phyloP scores from a whole-genome alignment of 2,329 filamentous ascomycete species.

The Aspergillus fijiensis region DNA sequence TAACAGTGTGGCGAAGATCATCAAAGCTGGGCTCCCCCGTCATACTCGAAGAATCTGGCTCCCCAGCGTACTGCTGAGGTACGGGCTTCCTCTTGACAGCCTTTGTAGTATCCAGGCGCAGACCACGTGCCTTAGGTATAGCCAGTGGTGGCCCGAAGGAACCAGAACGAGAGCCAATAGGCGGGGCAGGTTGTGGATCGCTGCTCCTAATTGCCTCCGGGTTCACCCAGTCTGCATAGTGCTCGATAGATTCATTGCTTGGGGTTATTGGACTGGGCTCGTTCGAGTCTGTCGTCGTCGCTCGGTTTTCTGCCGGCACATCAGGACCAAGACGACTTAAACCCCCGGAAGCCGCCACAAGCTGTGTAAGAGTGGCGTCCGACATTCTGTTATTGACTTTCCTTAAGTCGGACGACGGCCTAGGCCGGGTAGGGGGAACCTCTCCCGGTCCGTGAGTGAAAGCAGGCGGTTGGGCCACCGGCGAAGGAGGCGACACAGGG shows the following conservation, averaged over 20 bases:
- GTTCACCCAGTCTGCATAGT: slow-evolving; percentile 6
- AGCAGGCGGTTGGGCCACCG: slow-evolving; percentile 73
- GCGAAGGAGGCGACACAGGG: slow-evolving; percentile 65
- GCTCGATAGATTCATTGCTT: slow-evolving; percentile 24
- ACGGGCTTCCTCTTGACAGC: slow-evolving; percentile 55
- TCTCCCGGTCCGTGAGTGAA: slow-evolving; percentile 75
- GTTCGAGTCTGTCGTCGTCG: slow-evolving; percentile 34
- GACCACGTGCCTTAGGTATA: slow-evolving; percentile 11
- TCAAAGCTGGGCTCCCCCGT: slow-evolving; percentile 40
- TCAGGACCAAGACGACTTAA: slow-evolving; percentile 41
- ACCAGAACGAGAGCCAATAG: slow-evolving; percentile 17
- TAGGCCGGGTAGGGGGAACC: slow-evolving; percentile 66
- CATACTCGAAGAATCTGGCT: slow-evolving; percentile 21
- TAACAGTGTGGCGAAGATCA: slow-evolving; percentile 44
- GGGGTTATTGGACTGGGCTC: slow-evolving; percentile 40
- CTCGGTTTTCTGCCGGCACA: slow-evolving; percentile 41
- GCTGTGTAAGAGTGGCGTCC: slow-evolving; percentile 73
- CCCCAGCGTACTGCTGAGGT: slow-evolving; percentile 36
- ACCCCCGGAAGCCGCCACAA: slow-evolving; percentile 67
- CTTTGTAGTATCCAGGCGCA: slow-evolving; percentile 43
- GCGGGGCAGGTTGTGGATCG: slow-evolving; percentile 26
- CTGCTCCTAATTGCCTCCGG: slow-evolving; percentile 16
- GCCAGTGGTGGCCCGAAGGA: slow-evolving; percentile 9
- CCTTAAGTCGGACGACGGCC: slow-evolving; percentile 73
- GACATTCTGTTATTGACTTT: slow-evolving; percentile 84